Percentiles rank a stretch among this genome's conserved stretches.
phyloP scores from a whole-genome alignment of 1,284 basidiomycete species.

The Bothia castanella region DNA sequence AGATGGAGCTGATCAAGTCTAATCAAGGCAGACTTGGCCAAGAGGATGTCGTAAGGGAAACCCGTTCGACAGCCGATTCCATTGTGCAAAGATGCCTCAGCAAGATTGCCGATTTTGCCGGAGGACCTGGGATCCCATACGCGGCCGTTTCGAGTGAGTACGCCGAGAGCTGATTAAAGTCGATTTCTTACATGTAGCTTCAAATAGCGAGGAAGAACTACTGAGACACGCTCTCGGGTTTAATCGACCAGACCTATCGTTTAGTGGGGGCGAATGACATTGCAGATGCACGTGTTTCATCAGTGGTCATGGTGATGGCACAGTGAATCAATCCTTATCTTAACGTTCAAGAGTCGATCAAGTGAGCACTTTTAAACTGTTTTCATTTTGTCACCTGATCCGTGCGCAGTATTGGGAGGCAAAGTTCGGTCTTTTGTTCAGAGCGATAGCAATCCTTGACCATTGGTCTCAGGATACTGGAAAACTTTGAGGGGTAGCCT shows the following conservation, averaged over 20 bases:
- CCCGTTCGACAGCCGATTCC: background rate
- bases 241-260: background rate
- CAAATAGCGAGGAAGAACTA: background rate
- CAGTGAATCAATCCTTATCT: background rate
- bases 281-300: background rate
- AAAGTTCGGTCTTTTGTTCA: background rate
- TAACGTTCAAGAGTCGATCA: background rate
- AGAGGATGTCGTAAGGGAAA: no score
- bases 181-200: background rate
- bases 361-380: background rate
- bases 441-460: background rate
- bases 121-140: background rate
- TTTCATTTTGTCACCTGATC: no score
- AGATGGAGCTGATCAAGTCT: background rate
- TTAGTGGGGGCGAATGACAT: background rate
- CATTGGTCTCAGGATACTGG: slow-evolving; percentile 5
- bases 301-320: background rate
- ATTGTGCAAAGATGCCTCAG: background rate
- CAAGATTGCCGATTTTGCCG: background rate
- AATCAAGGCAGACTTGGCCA: background rate
- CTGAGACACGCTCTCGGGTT: background rate
- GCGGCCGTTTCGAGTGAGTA: background rate
- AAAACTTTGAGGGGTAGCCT: slow-evolving; percentile 3
- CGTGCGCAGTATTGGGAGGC: slow-evolving; percentile 3
- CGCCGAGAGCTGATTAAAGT: background rate